phyloP scores from a whole-genome alignment of 2,329 filamentous ascomycete species.

The Trichoderma oligosporum region DNA sequence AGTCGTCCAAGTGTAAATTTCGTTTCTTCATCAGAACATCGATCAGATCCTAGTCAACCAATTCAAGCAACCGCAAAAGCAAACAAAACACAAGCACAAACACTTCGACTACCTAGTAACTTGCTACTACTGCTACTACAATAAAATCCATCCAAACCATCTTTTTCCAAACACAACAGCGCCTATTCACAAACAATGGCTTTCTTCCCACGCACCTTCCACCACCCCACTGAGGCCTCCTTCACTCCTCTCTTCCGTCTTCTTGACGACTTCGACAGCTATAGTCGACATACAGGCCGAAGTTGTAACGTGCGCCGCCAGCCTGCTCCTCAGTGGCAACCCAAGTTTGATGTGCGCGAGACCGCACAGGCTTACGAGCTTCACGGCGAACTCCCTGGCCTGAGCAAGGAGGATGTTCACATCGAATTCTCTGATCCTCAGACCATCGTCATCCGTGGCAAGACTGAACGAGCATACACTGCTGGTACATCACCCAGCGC shows the following conservation, averaged over 20 bases:
- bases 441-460: slow-evolving; percentile 68
- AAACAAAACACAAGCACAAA: too few relatives aligned
- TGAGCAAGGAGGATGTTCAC: slow-evolving; percentile 68
- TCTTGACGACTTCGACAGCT: slow-evolving; percentile 60
- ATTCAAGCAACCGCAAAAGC: slow-evolving; percentile 18
- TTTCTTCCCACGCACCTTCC: slow-evolving; percentile 54
- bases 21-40: slow-evolving; percentile 25
- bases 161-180: background rate
- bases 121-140: background rate
- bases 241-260: slow-evolving; percentile 61
- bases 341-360: slow-evolving; percentile 76
- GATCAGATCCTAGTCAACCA: slow-evolving; percentile 24
- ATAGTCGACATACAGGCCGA: slow-evolving; percentile 40
- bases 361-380: slow-evolving; percentile 66
- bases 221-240: slow-evolving; percentile 49
- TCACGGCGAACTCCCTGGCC: slow-evolving; percentile 73
- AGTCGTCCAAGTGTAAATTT: background rate
- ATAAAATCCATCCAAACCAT: background rate
- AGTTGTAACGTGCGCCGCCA: slow-evolving; percentile 28
- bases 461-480: slow-evolving; percentile 60
- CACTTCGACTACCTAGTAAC: background rate
- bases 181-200: slow-evolving; percentile 44
- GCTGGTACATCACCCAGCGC: slow-evolving; percentile 48
- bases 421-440: slow-evolving; percentile 77
- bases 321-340: slow-evolving; percentile 58